A percentile compares a stretch with the other conserved stretches of the same genome.
Evolutionary conservation across 2,329 filamentous ascomycete genomes (phyloP).

Genomic region (Ophiosphaerella narmari): DNA sequence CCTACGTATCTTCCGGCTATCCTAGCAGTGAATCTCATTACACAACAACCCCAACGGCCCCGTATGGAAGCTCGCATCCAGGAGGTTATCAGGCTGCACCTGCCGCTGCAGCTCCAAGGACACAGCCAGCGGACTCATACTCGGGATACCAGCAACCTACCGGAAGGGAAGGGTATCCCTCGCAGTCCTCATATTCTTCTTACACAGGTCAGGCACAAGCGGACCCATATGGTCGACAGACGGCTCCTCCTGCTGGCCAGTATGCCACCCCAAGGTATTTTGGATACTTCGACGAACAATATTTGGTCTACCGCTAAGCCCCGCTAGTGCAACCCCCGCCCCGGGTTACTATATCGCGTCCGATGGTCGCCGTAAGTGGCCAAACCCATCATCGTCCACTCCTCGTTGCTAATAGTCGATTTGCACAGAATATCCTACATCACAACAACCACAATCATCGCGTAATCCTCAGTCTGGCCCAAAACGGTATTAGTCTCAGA

Average conservation of each 20-base stretch:
- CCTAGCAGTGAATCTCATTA: slow-evolving; percentile 37
- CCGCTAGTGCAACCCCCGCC: slow-evolving; percentile 36
- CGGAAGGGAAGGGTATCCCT: slow-evolving; percentile 25
- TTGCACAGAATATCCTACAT: slow-evolving; percentile 38
- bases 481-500: slow-evolving; percentile 15
- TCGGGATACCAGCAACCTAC: slow-evolving; percentile 30
- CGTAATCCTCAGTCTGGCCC: slow-evolving; percentile 29
- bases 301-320: slow-evolving; percentile 49
- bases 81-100: slow-evolving; percentile 28
- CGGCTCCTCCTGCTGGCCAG: slow-evolving; percentile 24
- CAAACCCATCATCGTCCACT: background rate
- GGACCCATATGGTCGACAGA: slow-evolving; percentile 34
- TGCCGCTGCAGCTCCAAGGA: slow-evolving; percentile 33
- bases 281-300: slow-evolving; percentile 44
- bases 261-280: slow-evolving; percentile 48
- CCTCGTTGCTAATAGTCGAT: slow-evolving; percentile 20
- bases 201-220: slow-evolving; percentile 33
- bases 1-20: slow-evolving; percentile 25
- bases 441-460: slow-evolving; percentile 32
- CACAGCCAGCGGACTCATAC: slow-evolving; percentile 40
- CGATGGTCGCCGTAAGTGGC: slow-evolving; percentile 45
- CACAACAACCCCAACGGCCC: slow-evolving; percentile 35
- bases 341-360: slow-evolving; percentile 46
- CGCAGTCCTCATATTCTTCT: slow-evolving; percentile 28
- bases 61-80: slow-evolving; percentile 31